A percentile compares a stretch with the other conserved stretches of the same genome.
Evolutionary conservation across 345 rosid species (phyloP).

Genomic region (Rhodamnia rubescens): DNA sequence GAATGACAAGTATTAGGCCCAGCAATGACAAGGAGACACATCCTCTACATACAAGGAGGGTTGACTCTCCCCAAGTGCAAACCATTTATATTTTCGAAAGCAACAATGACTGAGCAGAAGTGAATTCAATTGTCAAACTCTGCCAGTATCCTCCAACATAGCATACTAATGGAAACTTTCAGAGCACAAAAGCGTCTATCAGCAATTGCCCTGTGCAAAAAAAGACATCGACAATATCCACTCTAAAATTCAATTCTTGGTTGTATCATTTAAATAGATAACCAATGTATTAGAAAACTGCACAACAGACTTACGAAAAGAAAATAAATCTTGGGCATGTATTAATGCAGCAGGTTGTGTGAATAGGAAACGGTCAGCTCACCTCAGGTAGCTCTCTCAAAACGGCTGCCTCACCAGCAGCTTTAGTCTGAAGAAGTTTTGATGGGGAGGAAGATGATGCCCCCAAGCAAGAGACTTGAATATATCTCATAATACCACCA

Average conservation of each 20-base stretch:
- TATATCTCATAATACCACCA: slow-evolving; percentile 92
- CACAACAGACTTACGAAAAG: not conserved
- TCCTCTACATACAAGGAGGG: not conserved
- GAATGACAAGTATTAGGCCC: not conserved
- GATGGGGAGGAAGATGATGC: slow-evolving; percentile 80
- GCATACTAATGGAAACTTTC: not conserved
- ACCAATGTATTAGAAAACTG: not conserved
- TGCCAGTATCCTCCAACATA: not conserved
- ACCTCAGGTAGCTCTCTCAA: slow-evolving; percentile 83
- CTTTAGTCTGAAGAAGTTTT: slow-evolving; percentile 66
- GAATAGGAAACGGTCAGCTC: not conserved
- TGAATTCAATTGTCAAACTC: not conserved
- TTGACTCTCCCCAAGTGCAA: not conserved
- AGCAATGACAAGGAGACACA: not conserved
- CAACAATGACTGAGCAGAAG: not conserved
- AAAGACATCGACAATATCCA: not conserved
- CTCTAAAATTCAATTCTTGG: not conserved
- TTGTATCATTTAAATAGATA: not conserved
- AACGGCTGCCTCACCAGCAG: slow-evolving; percentile 90
- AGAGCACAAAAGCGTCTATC: not conserved
- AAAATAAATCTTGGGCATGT: not conserved
- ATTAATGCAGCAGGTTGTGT: not conserved
- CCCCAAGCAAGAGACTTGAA: slow-evolving; percentile 94
- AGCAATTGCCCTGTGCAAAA: not conserved
- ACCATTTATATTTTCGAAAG: not conserved